Evolutionary conservation across 2,329 filamentous ascomycete genomes (phyloP), one percentile per base, ranked within the genome.

Genomic region (Emergomyces pasteurianus): DNA sequence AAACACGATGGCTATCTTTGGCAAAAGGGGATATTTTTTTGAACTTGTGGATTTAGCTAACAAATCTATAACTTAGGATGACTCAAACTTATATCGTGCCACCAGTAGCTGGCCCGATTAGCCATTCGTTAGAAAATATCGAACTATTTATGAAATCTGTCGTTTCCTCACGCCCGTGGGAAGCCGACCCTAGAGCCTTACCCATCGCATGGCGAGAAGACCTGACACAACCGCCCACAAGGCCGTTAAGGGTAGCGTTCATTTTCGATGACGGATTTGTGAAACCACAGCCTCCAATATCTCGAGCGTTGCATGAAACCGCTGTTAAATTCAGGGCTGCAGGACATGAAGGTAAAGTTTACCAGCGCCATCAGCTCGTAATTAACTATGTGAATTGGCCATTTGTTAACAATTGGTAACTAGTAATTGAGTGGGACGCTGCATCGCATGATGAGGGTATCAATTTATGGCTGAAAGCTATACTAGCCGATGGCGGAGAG

Each of bases 211-310:
- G 75, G 75, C 59, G 73, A 49, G 60, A 67, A 23, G 66, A 63
- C 12, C 47, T 69, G 23, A 65, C 66, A 16, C 61, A 65, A 0
- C 58, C 64, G 7, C 63, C 60, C 4, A 62, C 70, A 3, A 72
- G 72, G 61, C 83, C 80, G 63, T 71, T 87, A 6, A 84, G 81
- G 65, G 75, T 89, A n/a, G 86, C 79, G 0, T 77, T 85, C 1
- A 72, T 86, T 53, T 80, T 80, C 76, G 77, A 83, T 70, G 84
- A 87, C 62, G 81, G 79, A 0, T 76, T 86, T 14, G 81, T 86
- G 0, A 79, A 76, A 65, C 83, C 83, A 1, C 83, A 85, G 62
- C 84, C 84, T 0, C 84, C 84, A 0, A 77, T 86, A 43, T 73
- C 73, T 0, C 73, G 85, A 47, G 85, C 84, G 0, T 67, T 89